Conservation (phyloP, 2,329 filamentous ascomycete genomes). For the Chrysoporthe deuterocubensis region DNA sequence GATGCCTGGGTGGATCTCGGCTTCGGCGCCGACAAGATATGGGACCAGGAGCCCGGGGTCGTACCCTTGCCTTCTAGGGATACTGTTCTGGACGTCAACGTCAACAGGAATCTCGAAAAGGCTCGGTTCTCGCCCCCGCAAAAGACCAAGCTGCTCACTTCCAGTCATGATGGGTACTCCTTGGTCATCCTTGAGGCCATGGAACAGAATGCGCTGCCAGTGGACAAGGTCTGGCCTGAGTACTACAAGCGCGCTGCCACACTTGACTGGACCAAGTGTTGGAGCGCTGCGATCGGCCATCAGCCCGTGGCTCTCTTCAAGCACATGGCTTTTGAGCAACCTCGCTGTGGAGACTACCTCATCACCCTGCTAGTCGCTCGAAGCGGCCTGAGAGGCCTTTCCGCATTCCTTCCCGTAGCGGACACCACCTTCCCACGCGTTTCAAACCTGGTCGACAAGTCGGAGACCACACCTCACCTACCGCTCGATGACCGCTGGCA, state of each 20-base stretch:
- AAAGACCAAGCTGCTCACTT: neutral
- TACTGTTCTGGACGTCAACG: neutral
- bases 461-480: conserved; percentile 6
- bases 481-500: conserved; percentile 11
- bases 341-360: conserved; percentile 12
- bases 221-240: conserved; percentile 8
- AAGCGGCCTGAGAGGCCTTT: conserved; percentile 12
- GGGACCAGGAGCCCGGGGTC: conserved; percentile 2
- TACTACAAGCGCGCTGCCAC: neutral
- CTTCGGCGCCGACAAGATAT: conserved; percentile 1
- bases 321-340: conserved; percentile 10
- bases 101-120: conserved; percentile 3
- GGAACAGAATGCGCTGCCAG: neutral
- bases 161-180: conserved; percentile 12
- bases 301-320: conserved; percentile 6
- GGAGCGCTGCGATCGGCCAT: neutral
- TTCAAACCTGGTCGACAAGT: neutral
- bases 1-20: conserved; percentile 9
- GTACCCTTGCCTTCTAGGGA: conserved; percentile 9
- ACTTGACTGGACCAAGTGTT: conserved; percentile 3
- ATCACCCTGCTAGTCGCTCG: conserved; percentile 6
- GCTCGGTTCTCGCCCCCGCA: conserved; percentile 3
- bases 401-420: conserved; percentile 3
- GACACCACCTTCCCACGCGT: conserved; percentile 6
- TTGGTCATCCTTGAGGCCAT: conserved; percentile 2